Evolutionary conservation across 2,329 filamentous ascomycete species (phyloP).

Genomic region (Fusarium neocosmosporiellum): DNA sequence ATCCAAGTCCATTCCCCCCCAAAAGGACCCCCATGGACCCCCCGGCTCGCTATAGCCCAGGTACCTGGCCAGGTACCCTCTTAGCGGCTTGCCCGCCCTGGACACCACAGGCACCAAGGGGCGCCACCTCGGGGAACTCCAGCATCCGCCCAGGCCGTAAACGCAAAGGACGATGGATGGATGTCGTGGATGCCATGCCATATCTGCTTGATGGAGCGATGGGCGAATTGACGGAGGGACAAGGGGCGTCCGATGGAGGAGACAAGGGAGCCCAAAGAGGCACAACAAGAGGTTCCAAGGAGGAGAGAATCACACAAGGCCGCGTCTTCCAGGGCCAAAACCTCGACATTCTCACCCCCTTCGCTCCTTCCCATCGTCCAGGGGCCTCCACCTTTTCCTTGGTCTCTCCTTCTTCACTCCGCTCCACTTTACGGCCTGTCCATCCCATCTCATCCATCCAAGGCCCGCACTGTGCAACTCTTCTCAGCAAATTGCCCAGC

Average conservation of each 20-base stretch:
- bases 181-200: slow-evolving; percentile 23
- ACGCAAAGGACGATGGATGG: slow-evolving; percentile 2
- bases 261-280: slow-evolving; percentile 30
- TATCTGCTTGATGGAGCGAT: slow-evolving; percentile 11
- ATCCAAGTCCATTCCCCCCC: slow-evolving; percentile 29
- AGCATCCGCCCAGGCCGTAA: slow-evolving; percentile 26
- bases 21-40: slow-evolving; percentile 14
- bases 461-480: slow-evolving; percentile 28
- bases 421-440: background rate
- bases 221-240: slow-evolving; percentile 27
- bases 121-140: slow-evolving; percentile 35
- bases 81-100: slow-evolving; percentile 21
- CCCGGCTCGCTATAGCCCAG: slow-evolving; percentile 8
- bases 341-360: slow-evolving; percentile 9
- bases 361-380: background rate
- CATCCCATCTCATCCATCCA: background rate
- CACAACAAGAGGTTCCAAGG: slow-evolving; percentile 3
- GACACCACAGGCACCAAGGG: slow-evolving; percentile 25
- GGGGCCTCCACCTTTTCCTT: slow-evolving; percentile 12
- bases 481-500: slow-evolving; percentile 30
- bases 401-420: background rate
- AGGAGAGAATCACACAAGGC: slow-evolving; percentile 1
- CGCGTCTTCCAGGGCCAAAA: slow-evolving; percentile 4
- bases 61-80: slow-evolving; percentile 14
- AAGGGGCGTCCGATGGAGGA: slow-evolving; percentile 28